Evolutionary conservation across 179 eudicot genomes (phyloP).

Genomic region (Sideroxylon spinosum): DNA sequence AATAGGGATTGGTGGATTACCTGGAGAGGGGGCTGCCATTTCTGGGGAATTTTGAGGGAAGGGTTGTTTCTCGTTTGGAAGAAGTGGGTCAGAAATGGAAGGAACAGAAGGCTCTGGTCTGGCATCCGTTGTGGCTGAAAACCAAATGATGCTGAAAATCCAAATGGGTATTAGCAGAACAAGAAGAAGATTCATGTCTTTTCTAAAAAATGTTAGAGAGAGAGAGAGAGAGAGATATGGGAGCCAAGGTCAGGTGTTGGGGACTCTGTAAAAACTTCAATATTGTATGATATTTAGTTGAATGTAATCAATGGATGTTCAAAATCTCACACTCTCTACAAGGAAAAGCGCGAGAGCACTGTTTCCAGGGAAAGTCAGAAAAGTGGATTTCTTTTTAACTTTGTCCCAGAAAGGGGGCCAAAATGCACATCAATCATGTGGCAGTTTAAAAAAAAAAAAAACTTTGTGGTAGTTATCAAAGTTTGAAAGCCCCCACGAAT

Average conservation of each 20-base stretch:
- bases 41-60: constrained; percentile 26
- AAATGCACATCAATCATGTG: constrained; percentile 38
- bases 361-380: constrained; percentile 15
- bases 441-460: constrained; percentile 9
- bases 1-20: constrained; percentile 19
- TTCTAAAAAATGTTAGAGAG: neutral
- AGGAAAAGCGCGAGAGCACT: constrained; percentile 13
- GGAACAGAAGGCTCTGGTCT: constrained; percentile 29
- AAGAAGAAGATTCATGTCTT: constrained; percentile 28
- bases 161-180: constrained; percentile 33
- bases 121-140: constrained; percentile 25
- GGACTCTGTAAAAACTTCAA: no score
- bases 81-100: constrained; percentile 35
- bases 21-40: constrained; percentile 37
- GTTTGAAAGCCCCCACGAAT: constrained; percentile 10
- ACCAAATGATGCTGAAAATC: constrained; percentile 24
- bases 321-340: neutral
- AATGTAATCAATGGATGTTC: neutral
- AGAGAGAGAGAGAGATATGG: neutral
- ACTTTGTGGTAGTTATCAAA: constrained; percentile 30
- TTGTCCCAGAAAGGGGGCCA: neutral
- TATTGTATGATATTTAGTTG: neutral
- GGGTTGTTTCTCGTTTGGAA: constrained; percentile 45
- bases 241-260: no score
- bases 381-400: constrained; percentile 8